Base-by-base conservation (phyloP, 495 filamentous ascomycete species). In the Aspergillus bertholletiae region DNA sequence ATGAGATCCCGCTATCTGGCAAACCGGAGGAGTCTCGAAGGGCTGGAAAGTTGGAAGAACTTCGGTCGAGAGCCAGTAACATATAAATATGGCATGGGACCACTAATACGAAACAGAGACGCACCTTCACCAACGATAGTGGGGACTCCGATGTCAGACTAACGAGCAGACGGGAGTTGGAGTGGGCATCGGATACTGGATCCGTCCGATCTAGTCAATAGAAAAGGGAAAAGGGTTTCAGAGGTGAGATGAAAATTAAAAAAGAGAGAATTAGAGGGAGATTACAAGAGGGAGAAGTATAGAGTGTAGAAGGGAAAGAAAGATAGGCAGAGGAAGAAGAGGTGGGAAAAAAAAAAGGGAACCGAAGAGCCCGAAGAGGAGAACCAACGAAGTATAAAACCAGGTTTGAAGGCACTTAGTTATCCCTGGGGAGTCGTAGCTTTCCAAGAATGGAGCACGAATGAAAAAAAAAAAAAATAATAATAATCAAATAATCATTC, bases 381-480 rank as follows among this genome's bases (percentile, higher is more conserved):
- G 47, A n/a, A n/a, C n/a, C n/a, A 49, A 21, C 12, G 20, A 50
- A 26, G 28, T 32, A 22, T 26, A n/a, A 56, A 41, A 26, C 13
- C 3, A 20, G 20, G n/a, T n/a, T n/a, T n/a, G 18, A 49, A 35
- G 28, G 23, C 22, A 43, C 37, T 34, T 21, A n/a, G n/a, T n/a
- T n/a, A n/a, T n/a, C n/a, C n/a, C n/a, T n/a, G n/a, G n/a, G n/a
- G n/a, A n/a, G n/a, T n/a, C n/a, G n/a, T n/a, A n/a, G n/a, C n/a
- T n/a, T n/a, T n/a, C n/a, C n/a, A n/a, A n/a, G n/a, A n/a, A n/a
- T n/a, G n/a, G n/a, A n/a, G n/a, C n/a, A n/a, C n/a, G 22, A 15
- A 46, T 1, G 23, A 34, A 34, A 28, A 41, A 32, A 44, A 57
- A 47, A 34, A 51, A 39, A 18, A 27, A 9, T 47, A 46, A 40